Percentiles rank a stretch among this genome's conserved stretches.
phyloP scores from a whole-genome alignment of 768 basidiomycete species.

The Piloderma croceum region DNA sequence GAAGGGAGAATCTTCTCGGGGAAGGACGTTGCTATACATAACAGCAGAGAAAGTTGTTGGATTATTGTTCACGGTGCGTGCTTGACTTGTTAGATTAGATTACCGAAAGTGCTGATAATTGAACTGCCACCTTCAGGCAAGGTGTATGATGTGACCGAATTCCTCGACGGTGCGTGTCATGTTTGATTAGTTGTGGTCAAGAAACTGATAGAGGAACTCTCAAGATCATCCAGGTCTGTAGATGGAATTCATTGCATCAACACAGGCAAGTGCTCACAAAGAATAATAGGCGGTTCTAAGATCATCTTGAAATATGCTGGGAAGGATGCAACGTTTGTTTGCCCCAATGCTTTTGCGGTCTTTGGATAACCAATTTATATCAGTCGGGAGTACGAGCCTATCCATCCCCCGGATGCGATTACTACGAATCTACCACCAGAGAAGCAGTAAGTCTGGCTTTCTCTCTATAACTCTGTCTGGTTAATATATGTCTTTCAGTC shows the following conservation, averaged over 20 bases:
- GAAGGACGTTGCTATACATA: slow-evolving; percentile 50
- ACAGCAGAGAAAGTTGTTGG: slow-evolving; percentile 62
- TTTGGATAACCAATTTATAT: slow-evolving; percentile 1
- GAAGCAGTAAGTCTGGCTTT: slow-evolving; percentile 53
- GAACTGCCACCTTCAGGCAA: slow-evolving; percentile 40
- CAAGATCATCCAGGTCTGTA: slow-evolving; percentile 58
- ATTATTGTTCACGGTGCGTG: slow-evolving; percentile 76
- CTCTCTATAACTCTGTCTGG: not conserved
- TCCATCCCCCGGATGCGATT: slow-evolving; percentile 83
- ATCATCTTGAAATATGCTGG: slow-evolving; percentile 88
- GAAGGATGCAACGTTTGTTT: slow-evolving; percentile 75
- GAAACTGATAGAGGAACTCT: not conserved
- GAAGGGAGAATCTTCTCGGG: slow-evolving; percentile 33
- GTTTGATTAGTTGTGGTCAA: slow-evolving; percentile 12
- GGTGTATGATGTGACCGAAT: slow-evolving; percentile 76
- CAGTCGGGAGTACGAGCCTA: slow-evolving; percentile 78
- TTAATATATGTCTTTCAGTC: slow-evolving; percentile 29
- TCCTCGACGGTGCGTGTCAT: slow-evolving; percentile 66
- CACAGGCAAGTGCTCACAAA: slow-evolving; percentile 10
- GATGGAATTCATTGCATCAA: no score
- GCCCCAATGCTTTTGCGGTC: slow-evolving; percentile 6
- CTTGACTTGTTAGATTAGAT: not conserved
- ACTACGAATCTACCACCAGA: slow-evolving; percentile 73
- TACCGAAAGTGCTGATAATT: not conserved
- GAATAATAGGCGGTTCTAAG: slow-evolving; percentile 59